phyloP scores from a whole-genome alignment of 176 grass and related monocot species.

The Paspalum notatum region DNA sequence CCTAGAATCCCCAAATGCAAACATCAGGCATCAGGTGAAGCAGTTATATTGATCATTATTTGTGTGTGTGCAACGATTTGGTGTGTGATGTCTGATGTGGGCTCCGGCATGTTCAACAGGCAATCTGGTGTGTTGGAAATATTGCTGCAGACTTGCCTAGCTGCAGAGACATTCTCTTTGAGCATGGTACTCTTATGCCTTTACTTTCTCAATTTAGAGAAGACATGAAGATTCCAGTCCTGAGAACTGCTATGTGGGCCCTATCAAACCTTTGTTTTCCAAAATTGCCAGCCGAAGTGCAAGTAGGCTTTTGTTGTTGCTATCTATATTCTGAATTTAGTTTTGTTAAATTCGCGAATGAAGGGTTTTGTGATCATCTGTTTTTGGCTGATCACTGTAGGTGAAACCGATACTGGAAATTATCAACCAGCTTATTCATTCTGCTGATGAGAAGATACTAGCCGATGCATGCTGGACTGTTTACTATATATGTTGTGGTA shows the following conservation, averaged over 20 bases:
- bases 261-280: constrained; percentile 80
- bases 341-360: neutral
- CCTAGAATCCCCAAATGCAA: constrained; percentile 58
- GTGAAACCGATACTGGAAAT: constrained; percentile 71
- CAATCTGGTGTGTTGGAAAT: constrained; percentile 87
- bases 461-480: constrained; percentile 71
- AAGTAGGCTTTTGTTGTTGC: constrained; percentile 33
- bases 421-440: constrained; percentile 71
- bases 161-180: constrained; percentile 74
- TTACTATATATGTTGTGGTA: constrained; percentile 54
- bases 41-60: neutral
- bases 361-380: constrained; percentile 21
- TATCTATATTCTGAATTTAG: constrained; percentile 9
- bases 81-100: constrained; percentile 26
- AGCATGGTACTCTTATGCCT: constrained; percentile 57
- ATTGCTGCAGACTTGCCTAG: constrained; percentile 73
- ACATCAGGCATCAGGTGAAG: constrained; percentile 76
- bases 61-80: constrained; percentile 12
- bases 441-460: constrained; percentile 77
- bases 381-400: constrained; percentile 50
- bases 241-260: constrained; percentile 82
- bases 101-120: constrained; percentile 50
- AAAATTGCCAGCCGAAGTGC: constrained; percentile 65
- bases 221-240: constrained; percentile 70
- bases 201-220: constrained; percentile 74